Evolutionary conservation across 148 eudicot genomes (phyloP), one percentile per base, ranked within the genome.

Genomic region (Amaranthus hypochondriacus): DNA sequence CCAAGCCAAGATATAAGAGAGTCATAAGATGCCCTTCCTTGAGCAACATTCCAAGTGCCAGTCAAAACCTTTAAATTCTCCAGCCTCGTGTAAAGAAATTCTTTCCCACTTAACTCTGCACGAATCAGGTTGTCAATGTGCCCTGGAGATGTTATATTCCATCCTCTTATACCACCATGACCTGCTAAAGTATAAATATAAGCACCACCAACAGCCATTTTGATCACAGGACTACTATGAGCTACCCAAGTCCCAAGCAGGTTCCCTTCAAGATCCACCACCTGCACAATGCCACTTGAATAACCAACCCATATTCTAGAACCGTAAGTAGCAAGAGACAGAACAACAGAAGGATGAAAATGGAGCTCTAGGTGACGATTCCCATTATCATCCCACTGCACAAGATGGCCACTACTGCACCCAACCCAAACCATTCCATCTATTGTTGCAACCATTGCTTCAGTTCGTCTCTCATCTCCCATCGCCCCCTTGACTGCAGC

Each of bases 41-140:
- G 87, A 49, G 81, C 98, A 80, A 95, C 98, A 82, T 95, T 95
- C 98, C 98, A 95, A 56, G 98, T 95, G 77, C 98, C 98, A 76
- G 93, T 84, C 81, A 95, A 73, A 72, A 95, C 84, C 74, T 86
- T 92, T 64, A 92, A 59, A 77, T 84, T 92, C 77, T 95, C 97
- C 47, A 81, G 83, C 70, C 86, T 90, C 13, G 96, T 92, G 75
- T 89, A 95, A 39, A 89, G 66, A 81, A 89, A 92, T 72, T 92
- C 98, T 79, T 86, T 95, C 51, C 80, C 84, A 64, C 87, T 76
- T 77, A 95, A 85, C 74, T 95, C 98, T 42, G 87, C 78, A 56
- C 88, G 84, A 74, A 95, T 76, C 72, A 90, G 73, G 28, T 69
- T 73, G 75, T 95, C 98, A 75, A 95, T 76, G 58, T 93, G 93